phyloP scores from a whole-genome alignment of 306 rosid genomes.

The Rosa multiflora region DNA sequence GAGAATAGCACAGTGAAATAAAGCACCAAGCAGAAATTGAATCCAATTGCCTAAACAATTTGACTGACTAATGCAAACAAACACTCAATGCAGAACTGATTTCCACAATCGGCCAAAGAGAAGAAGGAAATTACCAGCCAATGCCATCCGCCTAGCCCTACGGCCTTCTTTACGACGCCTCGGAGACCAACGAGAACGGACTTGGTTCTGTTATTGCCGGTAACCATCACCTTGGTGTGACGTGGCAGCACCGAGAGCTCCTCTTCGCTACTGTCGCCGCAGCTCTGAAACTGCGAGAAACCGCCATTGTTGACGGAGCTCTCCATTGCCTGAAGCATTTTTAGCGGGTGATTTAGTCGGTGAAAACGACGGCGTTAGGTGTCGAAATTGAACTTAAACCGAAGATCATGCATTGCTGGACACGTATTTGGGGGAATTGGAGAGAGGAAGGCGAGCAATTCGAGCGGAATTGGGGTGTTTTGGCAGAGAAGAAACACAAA shows the following conservation, averaged over 20 bases:
- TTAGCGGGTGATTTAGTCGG: slow-evolving; percentile 3
- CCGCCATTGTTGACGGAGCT: slow-evolving; percentile 79
- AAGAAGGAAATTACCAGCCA: slow-evolving; percentile 78
- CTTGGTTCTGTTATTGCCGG: slow-evolving; percentile 97
- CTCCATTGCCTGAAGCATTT: slow-evolving; percentile 89
- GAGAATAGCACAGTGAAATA: neutral
- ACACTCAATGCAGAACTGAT: slow-evolving; percentile 20
- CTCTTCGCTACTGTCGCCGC: slow-evolving; percentile 94
- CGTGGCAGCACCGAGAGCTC: slow-evolving; percentile 97
- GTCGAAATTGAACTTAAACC: slow-evolving; percentile 37
- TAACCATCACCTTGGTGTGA: slow-evolving; percentile 96
- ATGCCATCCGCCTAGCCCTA: slow-evolving; percentile 98
- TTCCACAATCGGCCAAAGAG: slow-evolving; percentile 8
- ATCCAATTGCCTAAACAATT: slow-evolving; percentile 31
- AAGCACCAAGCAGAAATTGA: slow-evolving; percentile 28
- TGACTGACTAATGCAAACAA: slow-evolving; percentile 23
- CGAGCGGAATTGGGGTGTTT: slow-evolving; percentile 45
- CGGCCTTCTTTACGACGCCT: slow-evolving; percentile 98
- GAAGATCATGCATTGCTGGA: slow-evolving; percentile 68
- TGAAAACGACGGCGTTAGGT: slow-evolving; percentile 20
- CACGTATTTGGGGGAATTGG: slow-evolving; percentile 36
- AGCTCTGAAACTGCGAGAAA: slow-evolving; percentile 85
- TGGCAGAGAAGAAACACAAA: slow-evolving; percentile 33
- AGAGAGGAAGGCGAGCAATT: slow-evolving; percentile 32
- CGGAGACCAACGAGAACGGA: slow-evolving; percentile 96